Conservation (phyloP, 2,329 filamentous ascomycete genomes). For the Stromatinia cepivora region DNA sequence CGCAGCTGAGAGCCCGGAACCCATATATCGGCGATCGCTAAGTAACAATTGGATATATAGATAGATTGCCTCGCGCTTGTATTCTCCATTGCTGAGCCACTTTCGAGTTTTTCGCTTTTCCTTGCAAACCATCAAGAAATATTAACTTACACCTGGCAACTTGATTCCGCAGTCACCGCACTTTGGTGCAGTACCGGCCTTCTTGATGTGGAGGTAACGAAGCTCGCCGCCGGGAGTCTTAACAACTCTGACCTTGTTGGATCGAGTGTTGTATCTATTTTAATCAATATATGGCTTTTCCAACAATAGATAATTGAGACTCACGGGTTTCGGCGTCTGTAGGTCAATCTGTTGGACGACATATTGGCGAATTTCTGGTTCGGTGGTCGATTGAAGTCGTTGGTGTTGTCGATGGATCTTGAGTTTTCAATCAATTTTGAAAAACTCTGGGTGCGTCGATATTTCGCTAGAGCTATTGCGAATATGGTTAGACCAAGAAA, state of each 20-base stretch:
- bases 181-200: slow-evolving; percentile 97
- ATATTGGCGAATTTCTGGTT: slow-evolving; percentile 46
- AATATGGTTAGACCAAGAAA: slow-evolving; percentile 15
- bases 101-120: neutral
- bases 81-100: neutral
- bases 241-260: slow-evolving; percentile 93
- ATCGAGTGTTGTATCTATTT: slow-evolving; percentile 90
- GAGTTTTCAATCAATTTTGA: slow-evolving; percentile 14
- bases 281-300: slow-evolving; percentile 27
- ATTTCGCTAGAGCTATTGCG: slow-evolving; percentile 21
- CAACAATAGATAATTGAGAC: slow-evolving; percentile 37
- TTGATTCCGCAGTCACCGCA: slow-evolving; percentile 99
- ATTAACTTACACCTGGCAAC: slow-evolving; percentile 87
- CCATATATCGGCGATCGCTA: neutral
- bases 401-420: slow-evolving; percentile 27
- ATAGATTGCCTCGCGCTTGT: neutral
- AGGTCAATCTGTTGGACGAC: slow-evolving; percentile 52
- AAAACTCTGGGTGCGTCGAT: slow-evolving; percentile 20
- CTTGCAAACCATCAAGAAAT: slow-evolving; percentile 13
- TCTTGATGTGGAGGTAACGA: slow-evolving; percentile 98
- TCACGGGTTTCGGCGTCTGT: slow-evolving; percentile 75
- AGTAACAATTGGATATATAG: neutral
- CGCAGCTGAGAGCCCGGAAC: neutral
- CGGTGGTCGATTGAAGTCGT: slow-evolving; percentile 41
- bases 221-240: slow-evolving; percentile 97